A percentile compares a stretch with the other conserved stretches of the same genome.
Evolutionary conservation across 2,329 filamentous ascomycete species (phyloP).

Genomic region (Aspergillus pseudotamarii): DNA sequence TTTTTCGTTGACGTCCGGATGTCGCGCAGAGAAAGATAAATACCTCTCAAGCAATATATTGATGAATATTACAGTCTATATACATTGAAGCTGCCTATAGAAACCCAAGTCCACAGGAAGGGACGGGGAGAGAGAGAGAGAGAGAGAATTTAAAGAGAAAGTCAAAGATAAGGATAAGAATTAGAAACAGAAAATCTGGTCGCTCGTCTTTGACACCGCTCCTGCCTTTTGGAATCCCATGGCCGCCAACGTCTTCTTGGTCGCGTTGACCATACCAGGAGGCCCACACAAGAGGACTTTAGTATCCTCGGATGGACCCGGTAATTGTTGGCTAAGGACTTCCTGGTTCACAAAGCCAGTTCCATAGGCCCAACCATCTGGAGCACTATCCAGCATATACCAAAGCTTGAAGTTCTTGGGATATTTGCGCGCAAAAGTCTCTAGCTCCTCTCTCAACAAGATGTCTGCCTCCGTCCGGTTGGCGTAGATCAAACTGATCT

Average conservation of each 20-base stretch:
- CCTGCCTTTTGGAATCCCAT: constrained; percentile 58
- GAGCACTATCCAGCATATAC: constrained; percentile 57
- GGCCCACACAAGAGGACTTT: constrained; percentile 65
- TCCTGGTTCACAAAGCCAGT: constrained; percentile 56
- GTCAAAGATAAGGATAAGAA: neutral
- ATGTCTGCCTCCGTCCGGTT: constrained; percentile 64
- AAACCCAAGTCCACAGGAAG: neutral
- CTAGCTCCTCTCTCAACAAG: constrained; percentile 59
- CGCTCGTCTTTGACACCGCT: constrained; percentile 54
- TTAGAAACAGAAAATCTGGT: constrained; percentile 60
- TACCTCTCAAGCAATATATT: neutral
- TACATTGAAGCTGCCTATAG: neutral
- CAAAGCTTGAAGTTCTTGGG: constrained; percentile 58
- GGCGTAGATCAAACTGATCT: constrained; percentile 61
- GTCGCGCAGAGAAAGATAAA: neutral
- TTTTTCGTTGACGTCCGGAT: neutral
- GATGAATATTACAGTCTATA: neutral
- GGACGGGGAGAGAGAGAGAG: no score
- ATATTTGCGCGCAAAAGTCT: constrained; percentile 54
- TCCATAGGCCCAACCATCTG: constrained; percentile 52
- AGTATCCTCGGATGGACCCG: constrained; percentile 47
- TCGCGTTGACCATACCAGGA: constrained; percentile 61
- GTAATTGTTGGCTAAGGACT: constrained; percentile 54
- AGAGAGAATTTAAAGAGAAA: neutral
- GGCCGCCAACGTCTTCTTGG: constrained; percentile 54